Evolutionary conservation across 345 rosid genomes (phyloP).

Genomic region (Camelina neglecta): DNA sequence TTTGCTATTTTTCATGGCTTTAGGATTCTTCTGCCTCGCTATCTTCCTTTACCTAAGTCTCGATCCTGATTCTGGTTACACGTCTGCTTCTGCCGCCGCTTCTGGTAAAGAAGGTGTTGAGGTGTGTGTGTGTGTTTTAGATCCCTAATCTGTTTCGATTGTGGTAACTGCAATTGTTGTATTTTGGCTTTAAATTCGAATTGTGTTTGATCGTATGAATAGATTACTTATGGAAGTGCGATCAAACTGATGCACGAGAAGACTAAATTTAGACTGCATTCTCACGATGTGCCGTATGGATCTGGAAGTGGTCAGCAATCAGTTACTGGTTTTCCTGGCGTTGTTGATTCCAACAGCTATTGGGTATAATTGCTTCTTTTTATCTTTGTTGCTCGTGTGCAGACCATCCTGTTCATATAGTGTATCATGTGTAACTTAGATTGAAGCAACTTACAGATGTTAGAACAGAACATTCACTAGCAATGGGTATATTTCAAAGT

Average conservation of each 20-base stretch:
- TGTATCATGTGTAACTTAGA: slow-evolving; percentile 2
- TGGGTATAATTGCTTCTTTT: slow-evolving; percentile 62
- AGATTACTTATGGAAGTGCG: slow-evolving; percentile 90
- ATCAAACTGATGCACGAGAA: slow-evolving; percentile 93
- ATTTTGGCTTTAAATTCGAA: background rate
- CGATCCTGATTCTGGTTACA: slow-evolving; percentile 56
- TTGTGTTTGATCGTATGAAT: slow-evolving; percentile 15
- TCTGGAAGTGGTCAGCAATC: slow-evolving; percentile 99
- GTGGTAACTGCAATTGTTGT: background rate
- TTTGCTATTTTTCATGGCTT: slow-evolving; percentile 68
- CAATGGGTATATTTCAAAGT: background rate
- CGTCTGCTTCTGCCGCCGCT: slow-evolving; percentile 66
- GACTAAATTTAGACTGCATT: slow-evolving; percentile 83
- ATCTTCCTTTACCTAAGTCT: slow-evolving; percentile 70
- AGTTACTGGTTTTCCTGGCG: slow-evolving; percentile 85
- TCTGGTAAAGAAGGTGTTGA: slow-evolving; percentile 69
- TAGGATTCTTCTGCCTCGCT: slow-evolving; percentile 71
- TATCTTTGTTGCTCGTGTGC: background rate
- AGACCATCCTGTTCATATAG: too few relatives aligned
- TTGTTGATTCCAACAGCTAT: slow-evolving; percentile 93
- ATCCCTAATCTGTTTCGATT: background rate
- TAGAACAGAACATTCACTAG: background rate
- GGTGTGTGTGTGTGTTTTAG: slow-evolving; percentile 65
- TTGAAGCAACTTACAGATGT: background rate
- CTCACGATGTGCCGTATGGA: slow-evolving; percentile 98